phyloP scores from a whole-genome alignment of 805 yeast genomes.

The Pichia scutulata region DNA sequence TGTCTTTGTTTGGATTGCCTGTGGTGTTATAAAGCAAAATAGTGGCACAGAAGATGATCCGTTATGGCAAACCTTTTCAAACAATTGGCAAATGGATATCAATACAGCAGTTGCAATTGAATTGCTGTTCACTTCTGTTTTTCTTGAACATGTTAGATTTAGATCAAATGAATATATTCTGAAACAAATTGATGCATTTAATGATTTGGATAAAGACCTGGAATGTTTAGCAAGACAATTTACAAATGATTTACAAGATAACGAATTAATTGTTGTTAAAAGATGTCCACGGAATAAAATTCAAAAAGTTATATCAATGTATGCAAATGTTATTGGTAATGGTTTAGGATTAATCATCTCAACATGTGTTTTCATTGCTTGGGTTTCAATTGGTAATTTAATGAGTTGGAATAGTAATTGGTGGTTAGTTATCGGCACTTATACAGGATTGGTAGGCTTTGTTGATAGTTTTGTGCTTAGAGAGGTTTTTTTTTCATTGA shows the following conservation, averaged over 20 bases:
- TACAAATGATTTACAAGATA: conserved; percentile 11
- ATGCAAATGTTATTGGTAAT: conserved; percentile 37
- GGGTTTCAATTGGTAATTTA: conserved; percentile 32
- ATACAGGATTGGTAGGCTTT: conserved; percentile 38
- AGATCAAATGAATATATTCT: conserved; percentile 29
- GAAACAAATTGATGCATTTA: conserved; percentile 14
- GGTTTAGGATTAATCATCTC: conserved; percentile 33
- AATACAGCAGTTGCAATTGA: conserved; percentile 36
- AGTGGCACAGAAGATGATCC: conserved; percentile 7
- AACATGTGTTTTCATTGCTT: conserved; percentile 26
- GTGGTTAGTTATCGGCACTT: conserved; percentile 42
- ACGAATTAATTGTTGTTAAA: conserved; percentile 26
- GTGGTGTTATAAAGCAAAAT: conserved; percentile 25
- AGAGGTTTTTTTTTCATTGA: conserved; percentile 29
- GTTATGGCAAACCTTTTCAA: conserved; percentile 22
- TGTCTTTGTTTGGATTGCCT: conserved; percentile 32
- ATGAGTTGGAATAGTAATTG: conserved; percentile 33
- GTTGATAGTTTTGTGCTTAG: conserved; percentile 36
- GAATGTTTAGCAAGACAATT: conserved; percentile 15
- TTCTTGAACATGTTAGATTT: conserved; percentile 33
- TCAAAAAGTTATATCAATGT: conserved; percentile 19
- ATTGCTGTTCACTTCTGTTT: conserved; percentile 28
- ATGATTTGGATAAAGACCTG: conserved; percentile 24
- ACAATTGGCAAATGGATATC: conserved; percentile 35
- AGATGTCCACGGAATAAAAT: conserved; percentile 12